These are phyloP conservation scores for Heterobasidion parviporum DNA, from an alignment of 1,284 basidiomycete genomes.

Conservation along the genomic window DNA sequence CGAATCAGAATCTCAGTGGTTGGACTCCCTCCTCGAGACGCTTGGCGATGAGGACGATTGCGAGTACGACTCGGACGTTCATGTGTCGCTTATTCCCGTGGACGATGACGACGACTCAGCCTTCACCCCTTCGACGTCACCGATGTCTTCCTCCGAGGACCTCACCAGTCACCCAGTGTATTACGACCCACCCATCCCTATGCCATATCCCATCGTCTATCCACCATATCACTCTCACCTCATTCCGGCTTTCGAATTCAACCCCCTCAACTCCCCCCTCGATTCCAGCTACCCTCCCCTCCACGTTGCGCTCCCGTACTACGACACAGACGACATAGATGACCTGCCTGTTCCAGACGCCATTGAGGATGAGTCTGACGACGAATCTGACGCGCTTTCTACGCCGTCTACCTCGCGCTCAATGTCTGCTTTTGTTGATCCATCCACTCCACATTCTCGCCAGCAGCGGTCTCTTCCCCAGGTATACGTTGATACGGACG, in stretches of 20 bases:
- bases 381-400: slow-evolving; percentile 64
- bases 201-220: slow-evolving; percentile 59
- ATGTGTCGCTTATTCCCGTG: slow-evolving; percentile 32
- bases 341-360: slow-evolving; percentile 65
- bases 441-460: slow-evolving; percentile 22
- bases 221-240: slow-evolving; percentile 52
- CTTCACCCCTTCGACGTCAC: slow-evolving; percentile 52
- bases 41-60: slow-evolving; percentile 56
- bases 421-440: slow-evolving; percentile 37
- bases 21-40: slow-evolving; percentile 67
- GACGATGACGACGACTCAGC: slow-evolving; percentile 39
- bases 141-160: slow-evolving; percentile 67
- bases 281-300: slow-evolving; percentile 32
- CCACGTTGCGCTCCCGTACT: slow-evolving; percentile 53
- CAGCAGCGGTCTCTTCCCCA: slow-evolving; percentile 28
- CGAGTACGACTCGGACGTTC: slow-evolving; percentile 39
- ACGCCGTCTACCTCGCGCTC: slow-evolving; percentile 36
- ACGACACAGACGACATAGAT: slow-evolving; percentile 52
- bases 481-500: slow-evolving; percentile 53
- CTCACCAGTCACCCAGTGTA: slow-evolving; percentile 43
- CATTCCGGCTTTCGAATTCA: slow-evolving; percentile 37
- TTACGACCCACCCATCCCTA: slow-evolving; percentile 37
- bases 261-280: slow-evolving; percentile 28
- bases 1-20: slow-evolving; percentile 65
- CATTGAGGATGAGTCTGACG: slow-evolving; percentile 75